These are phyloP conservation scores for Penicillium hordei DNA, from an alignment of 2,329 filamentous ascomycete species.

Conservation along the genomic window DNA sequence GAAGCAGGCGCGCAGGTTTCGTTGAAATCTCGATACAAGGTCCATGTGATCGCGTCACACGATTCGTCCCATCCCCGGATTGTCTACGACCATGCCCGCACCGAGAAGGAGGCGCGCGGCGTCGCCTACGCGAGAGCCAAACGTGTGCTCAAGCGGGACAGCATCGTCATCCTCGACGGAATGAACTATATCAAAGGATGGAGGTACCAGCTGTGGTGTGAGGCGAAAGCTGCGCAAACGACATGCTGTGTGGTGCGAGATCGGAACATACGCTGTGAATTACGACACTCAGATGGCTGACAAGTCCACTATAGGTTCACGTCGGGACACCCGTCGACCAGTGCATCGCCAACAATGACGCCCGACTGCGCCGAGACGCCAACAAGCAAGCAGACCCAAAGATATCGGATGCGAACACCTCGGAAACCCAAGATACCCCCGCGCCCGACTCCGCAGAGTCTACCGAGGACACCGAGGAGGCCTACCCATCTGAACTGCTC, in stretches of 20 bases:
- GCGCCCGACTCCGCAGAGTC: constrained; percentile 1
- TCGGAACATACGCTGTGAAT: background rate
- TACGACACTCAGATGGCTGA: background rate
- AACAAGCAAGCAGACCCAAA: background rate
- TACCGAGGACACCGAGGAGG: constrained; percentile 29
- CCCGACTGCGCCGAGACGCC: constrained; percentile 29
- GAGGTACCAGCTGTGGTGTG: constrained; percentile 66
- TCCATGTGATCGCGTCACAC: constrained; percentile 43
- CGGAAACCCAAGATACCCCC: constrained; percentile 1
- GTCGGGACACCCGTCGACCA: constrained; percentile 57
- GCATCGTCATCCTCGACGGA: constrained; percentile 63
- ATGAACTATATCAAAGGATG: constrained; percentile 70
- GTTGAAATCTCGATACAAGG: constrained; percentile 46
- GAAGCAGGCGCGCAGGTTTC: constrained; percentile 32
- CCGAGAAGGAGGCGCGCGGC: constrained; percentile 64
- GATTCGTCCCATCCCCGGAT: constrained; percentile 47
- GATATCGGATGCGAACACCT: background rate
- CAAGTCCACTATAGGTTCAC: constrained; percentile 48
- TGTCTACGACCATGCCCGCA: constrained; percentile 57
- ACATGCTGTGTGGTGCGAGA: constrained; percentile 60
- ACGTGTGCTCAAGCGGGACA: constrained; percentile 56
- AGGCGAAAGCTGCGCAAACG: constrained; percentile 63
- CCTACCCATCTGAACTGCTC: constrained; percentile 58
- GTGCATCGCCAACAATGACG: constrained; percentile 56
- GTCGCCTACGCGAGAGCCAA: constrained; percentile 63